These are phyloP conservation scores for Xylariaceae sp. DNA, from an alignment of 2,329 filamentous ascomycete species.

Conservation along the genomic window DNA sequence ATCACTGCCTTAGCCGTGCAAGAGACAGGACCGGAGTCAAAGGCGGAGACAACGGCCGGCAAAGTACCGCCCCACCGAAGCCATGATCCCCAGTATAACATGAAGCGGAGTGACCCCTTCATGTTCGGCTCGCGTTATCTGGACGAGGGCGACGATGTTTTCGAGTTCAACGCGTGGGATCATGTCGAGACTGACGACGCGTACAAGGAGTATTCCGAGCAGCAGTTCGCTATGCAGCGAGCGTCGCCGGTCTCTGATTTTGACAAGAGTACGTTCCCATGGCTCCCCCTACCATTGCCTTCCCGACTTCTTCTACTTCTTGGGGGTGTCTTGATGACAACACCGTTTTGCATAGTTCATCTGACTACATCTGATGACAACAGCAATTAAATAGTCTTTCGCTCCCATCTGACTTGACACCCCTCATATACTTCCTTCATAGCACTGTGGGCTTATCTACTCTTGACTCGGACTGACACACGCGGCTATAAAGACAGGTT, in stretches of 20 bases:
- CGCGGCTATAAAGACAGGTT: conserved; percentile 59
- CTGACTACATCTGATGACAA: conserved; percentile 62
- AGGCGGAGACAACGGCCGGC: conserved; percentile 14
- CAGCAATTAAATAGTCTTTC: conserved; percentile 59
- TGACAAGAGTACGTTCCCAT: conserved; percentile 65
- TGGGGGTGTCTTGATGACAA: conserved; percentile 49
- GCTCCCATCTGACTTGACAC: conserved; percentile 63
- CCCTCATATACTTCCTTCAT: background rate
- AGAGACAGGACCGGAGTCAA: conserved; percentile 16
- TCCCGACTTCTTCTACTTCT: background rate
- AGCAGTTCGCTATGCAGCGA: conserved; percentile 81
- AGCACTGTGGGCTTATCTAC: background rate
- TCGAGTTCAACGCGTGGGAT: conserved; percentile 98
- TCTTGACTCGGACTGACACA: conserved; percentile 5
- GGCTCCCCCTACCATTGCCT: conserved; percentile 4
- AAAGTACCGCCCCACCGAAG: conserved; percentile 59
- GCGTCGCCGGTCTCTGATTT: conserved; percentile 85
- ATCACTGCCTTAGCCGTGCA: conserved; percentile 29
- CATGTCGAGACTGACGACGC: conserved; percentile 89
- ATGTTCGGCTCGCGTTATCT: conserved; percentile 90
- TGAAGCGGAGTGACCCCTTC: conserved; percentile 88
- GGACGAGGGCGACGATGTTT: conserved; percentile 80
- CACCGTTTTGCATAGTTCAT: conserved; percentile 60
- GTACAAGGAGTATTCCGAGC: conserved; percentile 80
- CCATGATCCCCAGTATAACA: conserved; percentile 66